Conservation (phyloP, 495 filamentous ascomycete species). For the Lasiosphaeria miniovina region DNA sequence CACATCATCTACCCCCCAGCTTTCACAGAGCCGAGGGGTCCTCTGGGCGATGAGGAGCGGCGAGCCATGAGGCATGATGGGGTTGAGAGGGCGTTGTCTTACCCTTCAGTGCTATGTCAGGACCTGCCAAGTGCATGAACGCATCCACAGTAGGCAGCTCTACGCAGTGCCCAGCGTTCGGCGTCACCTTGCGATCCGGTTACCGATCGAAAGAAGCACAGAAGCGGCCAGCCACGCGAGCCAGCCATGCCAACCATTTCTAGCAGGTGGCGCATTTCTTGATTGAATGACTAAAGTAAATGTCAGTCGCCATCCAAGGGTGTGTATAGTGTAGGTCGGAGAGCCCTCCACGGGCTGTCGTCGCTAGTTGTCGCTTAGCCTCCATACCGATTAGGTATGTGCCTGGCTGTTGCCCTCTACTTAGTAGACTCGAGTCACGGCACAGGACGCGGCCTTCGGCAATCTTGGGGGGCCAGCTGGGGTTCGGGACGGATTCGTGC, state of each 20-base stretch:
- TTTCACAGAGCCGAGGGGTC: conserved; percentile 23
- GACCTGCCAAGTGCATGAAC: conserved; percentile 23
- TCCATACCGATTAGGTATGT: too few relatives aligned
- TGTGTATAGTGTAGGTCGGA: too few relatives aligned
- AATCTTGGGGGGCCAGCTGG: neutral
- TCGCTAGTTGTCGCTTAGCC: too few relatives aligned
- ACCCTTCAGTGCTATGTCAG: conserved; percentile 20
- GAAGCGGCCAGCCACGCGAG: neutral
- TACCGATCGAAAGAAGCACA: conserved; percentile 2
- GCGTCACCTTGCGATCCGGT: neutral
- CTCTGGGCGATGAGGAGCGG: conserved; percentile 22
- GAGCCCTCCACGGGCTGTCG: too few relatives aligned
- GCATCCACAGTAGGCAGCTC: conserved; percentile 10
- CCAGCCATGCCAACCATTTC: neutral
- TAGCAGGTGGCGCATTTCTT: neutral
- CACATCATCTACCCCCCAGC: conserved; percentile 33
- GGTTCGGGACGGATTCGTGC: neutral
- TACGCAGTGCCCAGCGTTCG: neutral
- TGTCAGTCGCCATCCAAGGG: too few relatives aligned
- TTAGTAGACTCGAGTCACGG: too few relatives aligned
- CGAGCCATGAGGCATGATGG: conserved; percentile 28
- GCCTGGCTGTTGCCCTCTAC: too few relatives aligned
- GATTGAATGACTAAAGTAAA: too few relatives aligned
- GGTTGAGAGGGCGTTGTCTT: conserved; percentile 25
- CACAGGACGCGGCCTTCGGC: neutral